Evolutionary conservation across 2,329 filamentous ascomycete species (phyloP), one percentile per base, ranked within the genome.

Genomic region (Beauveria sp.): DNA sequence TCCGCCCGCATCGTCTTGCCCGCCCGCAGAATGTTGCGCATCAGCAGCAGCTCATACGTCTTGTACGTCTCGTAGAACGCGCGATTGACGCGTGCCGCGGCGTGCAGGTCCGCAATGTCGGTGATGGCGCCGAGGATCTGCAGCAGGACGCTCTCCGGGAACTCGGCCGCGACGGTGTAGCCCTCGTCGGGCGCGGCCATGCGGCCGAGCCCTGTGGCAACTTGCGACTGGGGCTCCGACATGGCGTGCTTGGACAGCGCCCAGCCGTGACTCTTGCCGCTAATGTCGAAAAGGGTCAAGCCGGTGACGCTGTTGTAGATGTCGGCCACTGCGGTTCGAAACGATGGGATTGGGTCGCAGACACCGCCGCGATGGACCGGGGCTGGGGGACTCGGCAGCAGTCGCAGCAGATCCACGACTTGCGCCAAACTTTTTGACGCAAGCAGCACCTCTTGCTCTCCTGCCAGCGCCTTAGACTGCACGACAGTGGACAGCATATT

Each of bases 231-330:
- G 3, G 74, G 75, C 61, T 75, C 72, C 2, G 67, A 59, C 42
- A 70, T 69, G 43, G 66, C 66, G 57, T 77, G 70, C 65, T 76
- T 77, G 2, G 77, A 79, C 2, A 83, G 63, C 0, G 74, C 80
- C 80, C 80, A 83, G 5, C 80, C 81, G 38, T 79, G 77, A 45
- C 74, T 74, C 65, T 74, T 74, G 0, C 79, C 79, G 18, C 76
- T 79, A 1, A 83, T 75, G 34, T 83, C 80, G 51, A 75, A 71
- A 0, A 83, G 71, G 2, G 79, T 82, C 5, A 83, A 64, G 0
- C 81, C 81, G 7, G 70, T 68, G 3, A 83, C 74, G 60, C 80
- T 82, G 59, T 81, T 80, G 62, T 77, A 81, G 2, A 83, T 77
- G 62, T 83, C 80, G 28, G 74, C 77, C 10, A 83, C 71, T 7